phyloP scores from a whole-genome alignment of 169 alveolate species.

The Plasmodium inui region DNA sequence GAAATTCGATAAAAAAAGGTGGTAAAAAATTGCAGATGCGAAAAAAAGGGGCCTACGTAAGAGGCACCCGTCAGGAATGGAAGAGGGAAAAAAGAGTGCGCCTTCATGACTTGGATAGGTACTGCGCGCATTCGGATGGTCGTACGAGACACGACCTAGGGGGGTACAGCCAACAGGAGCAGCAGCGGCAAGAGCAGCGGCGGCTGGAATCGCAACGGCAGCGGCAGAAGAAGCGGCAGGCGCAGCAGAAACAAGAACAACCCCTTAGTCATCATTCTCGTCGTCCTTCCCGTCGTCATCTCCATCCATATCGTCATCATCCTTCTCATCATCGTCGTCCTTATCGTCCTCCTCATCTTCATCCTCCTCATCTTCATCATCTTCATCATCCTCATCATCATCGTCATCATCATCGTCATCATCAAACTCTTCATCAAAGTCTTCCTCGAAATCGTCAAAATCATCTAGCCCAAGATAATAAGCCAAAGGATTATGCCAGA shows the following conservation, averaged over 20 bases:
- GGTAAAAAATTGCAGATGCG: not conserved
- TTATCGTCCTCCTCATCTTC: constrained; percentile 26
- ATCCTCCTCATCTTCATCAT: constrained; percentile 64
- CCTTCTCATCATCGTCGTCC: constrained; percentile 36
- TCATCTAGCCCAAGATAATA: constrained; percentile 86
- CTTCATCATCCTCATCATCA: constrained; percentile 75
- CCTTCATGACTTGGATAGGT: not conserved
- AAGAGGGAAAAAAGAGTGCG: not conserved
- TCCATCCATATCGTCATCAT: constrained; percentile 18
- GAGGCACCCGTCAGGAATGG: not conserved
- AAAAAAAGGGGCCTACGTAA: not conserved
- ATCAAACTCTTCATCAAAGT: constrained; percentile 80
- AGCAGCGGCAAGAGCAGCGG: too few species aligned
- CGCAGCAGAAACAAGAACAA: too few species aligned
- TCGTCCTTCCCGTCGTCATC: constrained; percentile 24
- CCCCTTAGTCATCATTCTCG: not conserved
- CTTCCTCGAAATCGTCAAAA: constrained; percentile 85
- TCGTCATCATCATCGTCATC: constrained; percentile 76
- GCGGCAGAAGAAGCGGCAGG: too few species aligned
- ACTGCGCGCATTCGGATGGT: not conserved
- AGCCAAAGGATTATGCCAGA: constrained; percentile 93
- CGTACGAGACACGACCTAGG: not conserved
- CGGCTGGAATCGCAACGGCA: too few species aligned
- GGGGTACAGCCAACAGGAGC: not conserved
- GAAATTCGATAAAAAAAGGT: not conserved